Evolutionary conservation across 108 stramenopile species (phyloP).

Genomic region (Epipyxis sp.): DNA sequence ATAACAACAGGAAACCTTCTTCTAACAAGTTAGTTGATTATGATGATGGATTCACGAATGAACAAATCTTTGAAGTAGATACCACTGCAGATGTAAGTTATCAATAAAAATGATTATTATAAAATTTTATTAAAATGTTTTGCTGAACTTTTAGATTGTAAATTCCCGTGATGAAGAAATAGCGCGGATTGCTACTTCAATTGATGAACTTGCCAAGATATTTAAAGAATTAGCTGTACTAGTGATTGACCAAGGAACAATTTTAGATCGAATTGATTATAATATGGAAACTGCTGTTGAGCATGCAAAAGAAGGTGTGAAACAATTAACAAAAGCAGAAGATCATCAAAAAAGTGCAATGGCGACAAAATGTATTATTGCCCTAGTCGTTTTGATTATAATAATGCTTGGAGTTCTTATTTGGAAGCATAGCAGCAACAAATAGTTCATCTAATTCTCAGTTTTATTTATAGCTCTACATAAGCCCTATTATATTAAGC

Average conservation of each 20-base stretch:
- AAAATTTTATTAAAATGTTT: no score
- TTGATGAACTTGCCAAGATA: constrained; percentile 92
- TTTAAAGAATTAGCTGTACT: constrained; percentile 98
- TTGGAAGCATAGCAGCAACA: constrained; percentile 61
- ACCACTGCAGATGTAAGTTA: constrained; percentile 47
- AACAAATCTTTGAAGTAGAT: constrained; percentile 55
- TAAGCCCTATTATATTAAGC: no score
- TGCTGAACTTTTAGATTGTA: no score
- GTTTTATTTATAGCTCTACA: background rate
- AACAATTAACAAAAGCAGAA: constrained; percentile 92
- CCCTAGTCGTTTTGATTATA: constrained; percentile 67
- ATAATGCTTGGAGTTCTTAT: constrained; percentile 73
- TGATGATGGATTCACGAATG: constrained; percentile 62
- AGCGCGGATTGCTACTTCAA: constrained; percentile 81
- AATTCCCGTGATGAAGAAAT: constrained; percentile 61
- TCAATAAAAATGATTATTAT: no score
- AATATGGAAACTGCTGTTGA: constrained; percentile 99
- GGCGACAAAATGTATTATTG: constrained; percentile 84
- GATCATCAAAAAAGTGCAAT: constrained; percentile 90
- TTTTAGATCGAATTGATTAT: constrained; percentile 99
- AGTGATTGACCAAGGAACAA: constrained; percentile 99
- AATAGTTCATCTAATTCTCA: background rate
- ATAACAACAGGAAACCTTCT: constrained; percentile 55
- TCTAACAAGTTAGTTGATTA: constrained; percentile 79
- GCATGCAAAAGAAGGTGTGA: constrained; percentile 91